These are phyloP conservation scores for Suhomyces atakaporum DNA, from an alignment of 1,139 yeast species.

Conservation along the genomic window DNA sequence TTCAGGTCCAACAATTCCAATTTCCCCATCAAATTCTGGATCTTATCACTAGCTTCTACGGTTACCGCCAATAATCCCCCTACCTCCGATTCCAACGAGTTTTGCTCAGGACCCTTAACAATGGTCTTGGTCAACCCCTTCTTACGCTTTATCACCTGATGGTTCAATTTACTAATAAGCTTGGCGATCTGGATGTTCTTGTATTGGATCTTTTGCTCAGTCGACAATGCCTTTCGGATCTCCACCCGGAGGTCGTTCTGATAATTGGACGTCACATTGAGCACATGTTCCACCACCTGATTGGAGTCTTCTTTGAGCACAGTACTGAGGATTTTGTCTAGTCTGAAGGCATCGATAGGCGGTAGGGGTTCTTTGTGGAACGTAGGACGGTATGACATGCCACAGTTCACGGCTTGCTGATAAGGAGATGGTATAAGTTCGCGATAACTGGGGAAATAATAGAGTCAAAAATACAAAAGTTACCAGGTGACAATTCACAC, in stretches of 20 bases:
- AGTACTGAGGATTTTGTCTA: conserved; percentile 37
- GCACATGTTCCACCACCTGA: conserved; percentile 35
- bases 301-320: conserved; percentile 34
- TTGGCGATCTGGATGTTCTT: conserved; percentile 37
- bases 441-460: conserved; percentile 2
- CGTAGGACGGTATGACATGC: conserved; percentile 17
- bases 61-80: conserved; percentile 14
- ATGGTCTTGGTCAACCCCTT: conserved; percentile 21
- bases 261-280: conserved; percentile 38
- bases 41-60: conserved; percentile 9
- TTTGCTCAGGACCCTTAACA: conserved; percentile 1
- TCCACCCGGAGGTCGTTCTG: conserved; percentile 43
- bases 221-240: conserved; percentile 35
- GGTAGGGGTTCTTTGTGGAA: conserved; percentile 27
- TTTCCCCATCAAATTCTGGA: conserved; percentile 5
- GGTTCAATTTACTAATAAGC: conserved; percentile 25
- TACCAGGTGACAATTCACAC: too few relatives aligned
- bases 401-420: too few relatives aligned
- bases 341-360: conserved; percentile 39
- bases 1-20: conserved; percentile 5
- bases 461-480: too few relatives aligned
- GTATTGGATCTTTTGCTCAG: conserved; percentile 42
- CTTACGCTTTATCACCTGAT: conserved; percentile 21
- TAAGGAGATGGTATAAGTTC: too few relatives aligned
- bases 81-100: conserved; percentile 17